Conservation (phyloP, 768 basidiomycete species). For the Dendrothele bispora region DNA sequence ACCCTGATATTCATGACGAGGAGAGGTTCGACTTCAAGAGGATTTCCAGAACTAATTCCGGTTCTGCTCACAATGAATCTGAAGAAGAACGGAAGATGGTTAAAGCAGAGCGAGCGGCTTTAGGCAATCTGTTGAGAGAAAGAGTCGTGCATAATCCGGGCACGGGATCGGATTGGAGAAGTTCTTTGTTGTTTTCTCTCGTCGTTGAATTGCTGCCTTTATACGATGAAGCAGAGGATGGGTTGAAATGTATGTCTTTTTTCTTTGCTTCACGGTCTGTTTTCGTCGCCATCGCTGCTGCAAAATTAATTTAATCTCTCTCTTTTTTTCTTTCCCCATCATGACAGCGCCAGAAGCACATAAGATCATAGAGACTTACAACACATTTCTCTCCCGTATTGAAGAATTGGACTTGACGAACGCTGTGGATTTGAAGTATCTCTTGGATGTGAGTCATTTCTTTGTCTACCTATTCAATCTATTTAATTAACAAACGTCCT, state of each 20-base stretch:
- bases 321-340: slow-evolving; percentile 7
- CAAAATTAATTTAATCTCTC: slow-evolving; percentile 14
- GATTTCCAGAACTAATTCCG: no score
- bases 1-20: slow-evolving; percentile 33
- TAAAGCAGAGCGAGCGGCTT: no score
- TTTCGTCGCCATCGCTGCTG: neutral
- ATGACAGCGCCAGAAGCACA: slow-evolving; percentile 43
- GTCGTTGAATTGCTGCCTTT: slow-evolving; percentile 64
- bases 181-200: slow-evolving; percentile 72
- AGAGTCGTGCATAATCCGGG: slow-evolving; percentile 61
- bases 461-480: neutral
- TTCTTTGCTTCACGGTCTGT: neutral
- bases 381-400: slow-evolving; percentile 57
- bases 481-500: no score
- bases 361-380: slow-evolving; percentile 61
- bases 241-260: slow-evolving; percentile 42
- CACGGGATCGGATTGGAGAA: slow-evolving; percentile 68
- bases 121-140: slow-evolving; percentile 71
- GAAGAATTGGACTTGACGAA: slow-evolving; percentile 60
- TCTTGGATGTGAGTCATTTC: slow-evolving; percentile 68
- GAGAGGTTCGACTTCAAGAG: slow-evolving; percentile 37
- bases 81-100: no score
- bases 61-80: no score
- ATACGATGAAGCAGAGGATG: slow-evolving; percentile 42
- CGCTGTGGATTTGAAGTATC: slow-evolving; percentile 65